phyloP scores from a whole-genome alignment of 2,329 filamentous ascomycete genomes.

The Nemania sp. region DNA sequence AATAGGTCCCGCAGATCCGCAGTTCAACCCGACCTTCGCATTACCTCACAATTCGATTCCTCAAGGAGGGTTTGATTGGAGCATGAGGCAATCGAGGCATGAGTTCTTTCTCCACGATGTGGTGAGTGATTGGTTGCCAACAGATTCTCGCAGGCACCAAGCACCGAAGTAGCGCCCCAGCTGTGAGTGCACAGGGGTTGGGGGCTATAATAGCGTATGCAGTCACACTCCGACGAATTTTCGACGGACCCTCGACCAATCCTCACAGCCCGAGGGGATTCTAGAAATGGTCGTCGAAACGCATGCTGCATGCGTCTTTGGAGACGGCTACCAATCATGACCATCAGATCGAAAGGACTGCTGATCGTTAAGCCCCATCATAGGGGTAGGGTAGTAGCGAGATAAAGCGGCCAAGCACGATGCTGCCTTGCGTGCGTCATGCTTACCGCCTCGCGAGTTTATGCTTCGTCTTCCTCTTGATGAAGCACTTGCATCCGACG shows the following conservation, averaged over 20 bases:
- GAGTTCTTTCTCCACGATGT: background rate
- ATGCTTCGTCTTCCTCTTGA: background rate
- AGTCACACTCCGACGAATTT: background rate
- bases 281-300: constrained; percentile 13
- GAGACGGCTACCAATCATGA: constrained; percentile 1
- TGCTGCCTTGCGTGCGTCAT: background rate
- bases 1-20: constrained; percentile 1
- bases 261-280: background rate
- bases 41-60: background rate
- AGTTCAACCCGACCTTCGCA: background rate
- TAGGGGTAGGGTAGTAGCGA: background rate
- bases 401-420: background rate
- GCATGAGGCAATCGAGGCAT: background rate
- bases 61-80: background rate
- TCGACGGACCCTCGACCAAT: too few species aligned
- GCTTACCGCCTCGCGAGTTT: background rate
- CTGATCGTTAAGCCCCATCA: background rate
- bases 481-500: background rate
- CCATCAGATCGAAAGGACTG: background rate
- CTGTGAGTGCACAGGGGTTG: background rate
- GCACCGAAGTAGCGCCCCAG: background rate
- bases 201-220: background rate
- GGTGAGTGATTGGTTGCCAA: constrained; percentile 6
- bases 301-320: background rate
- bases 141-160: background rate